Conservation (phyloP, 371 early-diverging fungal species). For the Chytridium lagenaria region DNA sequence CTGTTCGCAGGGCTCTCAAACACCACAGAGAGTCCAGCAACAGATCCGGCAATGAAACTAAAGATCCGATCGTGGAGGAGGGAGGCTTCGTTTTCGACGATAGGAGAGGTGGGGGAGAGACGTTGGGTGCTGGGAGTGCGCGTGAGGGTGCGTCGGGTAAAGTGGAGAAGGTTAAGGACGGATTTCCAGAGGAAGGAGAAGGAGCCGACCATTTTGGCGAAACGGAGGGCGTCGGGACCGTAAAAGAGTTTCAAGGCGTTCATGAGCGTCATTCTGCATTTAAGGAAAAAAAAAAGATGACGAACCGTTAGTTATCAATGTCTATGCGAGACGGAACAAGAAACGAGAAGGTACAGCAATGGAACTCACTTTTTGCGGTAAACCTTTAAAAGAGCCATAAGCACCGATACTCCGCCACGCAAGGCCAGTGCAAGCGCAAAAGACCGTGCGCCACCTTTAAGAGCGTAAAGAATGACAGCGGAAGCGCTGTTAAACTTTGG, state of each 20-base stretch:
- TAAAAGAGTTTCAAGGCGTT: constrained; percentile 35
- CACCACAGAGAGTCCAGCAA: constrained; percentile 44
- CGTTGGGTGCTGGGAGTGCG: too few relatives aligned
- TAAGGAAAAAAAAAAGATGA: too few relatives aligned
- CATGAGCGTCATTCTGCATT: constrained; percentile 21
- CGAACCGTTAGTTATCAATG: neutral
- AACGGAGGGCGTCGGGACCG: constrained; percentile 55
- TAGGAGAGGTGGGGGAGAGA: neutral
- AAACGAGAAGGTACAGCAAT: neutral
- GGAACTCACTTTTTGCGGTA: constrained; percentile 9
- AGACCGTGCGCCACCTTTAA: constrained; percentile 31
- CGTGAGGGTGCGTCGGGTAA: constrained; percentile 54
- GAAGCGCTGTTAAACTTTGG: neutral
- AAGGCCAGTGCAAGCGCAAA: constrained; percentile 24
- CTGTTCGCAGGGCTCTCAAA: constrained; percentile 46
- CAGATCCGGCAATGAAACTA: constrained; percentile 38
- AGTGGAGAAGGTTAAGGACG: constrained; percentile 66
- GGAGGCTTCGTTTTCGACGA: neutral
- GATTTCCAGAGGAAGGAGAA: constrained; percentile 79
- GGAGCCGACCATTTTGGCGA: constrained; percentile 74
- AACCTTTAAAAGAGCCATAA: constrained; percentile 30
- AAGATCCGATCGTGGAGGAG: constrained; percentile 35
- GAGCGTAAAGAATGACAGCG: constrained; percentile 6
- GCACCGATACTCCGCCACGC: constrained; percentile 31
- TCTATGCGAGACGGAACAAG: too few relatives aligned